phyloP scores from a whole-genome alignment of 345 rosid genomes.

The Heritiera fomes region DNA sequence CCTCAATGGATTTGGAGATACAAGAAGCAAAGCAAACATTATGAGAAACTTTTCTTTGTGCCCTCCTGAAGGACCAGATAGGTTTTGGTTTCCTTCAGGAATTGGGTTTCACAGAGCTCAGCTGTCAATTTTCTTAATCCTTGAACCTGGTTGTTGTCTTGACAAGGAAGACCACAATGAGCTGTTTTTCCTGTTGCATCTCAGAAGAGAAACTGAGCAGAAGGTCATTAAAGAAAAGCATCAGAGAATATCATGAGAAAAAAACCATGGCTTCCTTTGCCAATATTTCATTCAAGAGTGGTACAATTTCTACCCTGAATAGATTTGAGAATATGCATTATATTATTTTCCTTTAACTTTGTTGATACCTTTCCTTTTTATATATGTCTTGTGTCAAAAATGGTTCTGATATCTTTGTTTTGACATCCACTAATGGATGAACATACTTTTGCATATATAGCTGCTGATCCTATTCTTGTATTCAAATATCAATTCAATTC shows the following conservation, averaged over 20 bases:
- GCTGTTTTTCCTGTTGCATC: slow-evolving; percentile 62
- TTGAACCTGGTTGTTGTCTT: background rate
- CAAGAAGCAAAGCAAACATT: background rate
- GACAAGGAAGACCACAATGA: slow-evolving; percentile 33
- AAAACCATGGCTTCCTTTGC: slow-evolving; percentile 59
- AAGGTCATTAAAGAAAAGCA: slow-evolving; percentile 59
- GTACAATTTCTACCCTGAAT: slow-evolving; percentile 28
- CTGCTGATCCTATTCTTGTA: background rate
- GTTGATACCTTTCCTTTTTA: background rate
- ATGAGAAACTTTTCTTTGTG: slow-evolving; percentile 11
- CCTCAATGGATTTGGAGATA: slow-evolving; percentile 20
- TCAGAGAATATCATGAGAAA: slow-evolving; percentile 51
- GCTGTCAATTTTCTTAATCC: background rate
- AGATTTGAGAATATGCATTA: background rate
- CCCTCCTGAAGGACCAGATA: slow-evolving; percentile 42
- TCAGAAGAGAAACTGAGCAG: slow-evolving; percentile 42
- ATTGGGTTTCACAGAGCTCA: background rate
- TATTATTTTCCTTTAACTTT: background rate
- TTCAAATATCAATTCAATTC: background rate
- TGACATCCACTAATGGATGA: background rate
- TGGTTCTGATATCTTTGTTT: background rate
- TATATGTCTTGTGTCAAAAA: background rate
- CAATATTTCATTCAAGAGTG: slow-evolving; percentile 77
- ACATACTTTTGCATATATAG: background rate
- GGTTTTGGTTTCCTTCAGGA: slow-evolving; percentile 46